phyloP scores from a whole-genome alignment of 495 filamentous ascomycete genomes.

The Penicillium subrubescens region DNA sequence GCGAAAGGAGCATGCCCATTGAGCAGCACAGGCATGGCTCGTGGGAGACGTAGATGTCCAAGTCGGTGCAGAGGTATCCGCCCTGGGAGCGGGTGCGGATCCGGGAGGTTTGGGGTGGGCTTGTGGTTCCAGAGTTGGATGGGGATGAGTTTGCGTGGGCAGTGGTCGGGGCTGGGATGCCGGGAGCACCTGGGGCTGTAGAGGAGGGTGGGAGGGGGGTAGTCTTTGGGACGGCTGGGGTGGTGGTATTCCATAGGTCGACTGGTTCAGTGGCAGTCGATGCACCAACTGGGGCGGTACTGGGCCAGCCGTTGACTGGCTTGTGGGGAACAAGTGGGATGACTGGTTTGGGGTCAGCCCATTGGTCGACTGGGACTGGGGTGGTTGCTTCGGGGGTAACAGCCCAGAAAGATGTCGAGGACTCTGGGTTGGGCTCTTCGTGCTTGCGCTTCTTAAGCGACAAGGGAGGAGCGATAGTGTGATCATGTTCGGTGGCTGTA shows the following conservation, averaged over 20 bases:
- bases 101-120: conserved; percentile 18
- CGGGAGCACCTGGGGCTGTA: background rate
- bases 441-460: conserved; percentile 29
- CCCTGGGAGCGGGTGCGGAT: conserved; percentile 53
- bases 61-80: conserved; percentile 91
- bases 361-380: background rate
- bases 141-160: background rate
- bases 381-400: background rate
- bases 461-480: background rate
- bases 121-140: background rate
- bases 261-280: background rate
- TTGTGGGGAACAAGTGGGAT: too few species aligned
- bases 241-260: background rate
- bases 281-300: background rate
- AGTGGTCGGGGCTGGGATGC: background rate
- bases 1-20: conserved; percentile 91
- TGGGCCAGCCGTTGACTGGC: too few species aligned
- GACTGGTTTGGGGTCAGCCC: conserved; percentile 5
- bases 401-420: background rate
- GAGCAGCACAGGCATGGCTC: conserved; percentile 96
- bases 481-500: background rate
- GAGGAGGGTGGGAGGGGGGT: conserved; percentile 19
- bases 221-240: conserved; percentile 5
- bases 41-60: conserved; percentile 90
- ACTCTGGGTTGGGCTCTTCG: conserved; percentile 22